Conservation (phyloP, 2,329 filamentous ascomycete species). For the Xylaria sp. region DNA sequence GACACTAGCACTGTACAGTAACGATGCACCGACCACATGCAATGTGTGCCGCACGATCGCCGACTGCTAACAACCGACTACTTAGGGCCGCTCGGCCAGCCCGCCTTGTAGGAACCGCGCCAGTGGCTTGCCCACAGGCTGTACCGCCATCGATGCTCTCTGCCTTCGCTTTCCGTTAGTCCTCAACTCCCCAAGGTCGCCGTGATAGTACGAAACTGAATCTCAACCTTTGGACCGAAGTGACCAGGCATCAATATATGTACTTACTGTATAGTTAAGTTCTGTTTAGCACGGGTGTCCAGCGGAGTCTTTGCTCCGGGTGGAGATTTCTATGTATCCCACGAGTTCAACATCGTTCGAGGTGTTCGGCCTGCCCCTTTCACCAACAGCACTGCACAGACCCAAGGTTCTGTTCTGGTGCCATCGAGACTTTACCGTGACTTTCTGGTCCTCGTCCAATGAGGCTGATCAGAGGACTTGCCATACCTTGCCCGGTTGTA, state of each 20-base stretch:
- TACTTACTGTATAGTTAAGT: not conserved
- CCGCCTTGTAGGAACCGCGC: no score
- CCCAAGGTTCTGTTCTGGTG: not conserved
- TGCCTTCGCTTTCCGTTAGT: not conserved
- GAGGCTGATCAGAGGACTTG: not conserved
- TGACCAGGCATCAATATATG: not conserved
- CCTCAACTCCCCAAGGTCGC: not conserved
- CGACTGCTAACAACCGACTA: no score
- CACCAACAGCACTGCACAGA: not conserved
- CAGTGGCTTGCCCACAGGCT: not conserved
- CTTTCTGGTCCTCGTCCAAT: not conserved
- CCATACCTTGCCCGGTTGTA: no score
- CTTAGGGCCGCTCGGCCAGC: no score
- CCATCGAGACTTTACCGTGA: not conserved
- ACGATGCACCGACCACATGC: no score
- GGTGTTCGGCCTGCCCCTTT: not conserved
- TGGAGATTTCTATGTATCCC: conserved; percentile 7
- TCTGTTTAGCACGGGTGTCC: no score
- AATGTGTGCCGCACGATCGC: no score
- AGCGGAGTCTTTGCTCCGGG: conserved; percentile 24
- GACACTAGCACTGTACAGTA: no score
- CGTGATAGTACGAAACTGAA: not conserved
- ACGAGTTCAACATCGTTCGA: conserved; percentile 10
- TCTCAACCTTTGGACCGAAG: not conserved
- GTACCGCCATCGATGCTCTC: not conserved